Percentiles rank a stretch among this genome's conserved stretches.
These are phyloP conservation scores for Chrysoporthe puriensis DNA, from an alignment of 2,329 filamentous ascomycete genomes.

Conservation along the genomic window DNA sequence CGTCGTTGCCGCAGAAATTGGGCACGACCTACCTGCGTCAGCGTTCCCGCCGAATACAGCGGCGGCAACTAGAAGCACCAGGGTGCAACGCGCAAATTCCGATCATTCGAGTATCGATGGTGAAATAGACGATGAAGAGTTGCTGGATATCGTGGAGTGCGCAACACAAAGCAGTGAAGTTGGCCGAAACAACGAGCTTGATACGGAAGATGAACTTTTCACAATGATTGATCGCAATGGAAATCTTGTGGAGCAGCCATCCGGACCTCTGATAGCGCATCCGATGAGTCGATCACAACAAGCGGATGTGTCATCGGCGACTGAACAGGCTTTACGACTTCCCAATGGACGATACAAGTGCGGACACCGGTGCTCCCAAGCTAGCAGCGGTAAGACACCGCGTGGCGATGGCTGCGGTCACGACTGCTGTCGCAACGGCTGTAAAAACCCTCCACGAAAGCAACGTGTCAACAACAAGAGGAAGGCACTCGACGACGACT, in stretches of 20 bases:
- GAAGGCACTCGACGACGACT: slow-evolving; percentile 32
- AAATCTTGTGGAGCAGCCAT: neutral
- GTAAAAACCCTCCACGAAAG: slow-evolving; percentile 63
- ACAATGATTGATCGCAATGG: neutral
- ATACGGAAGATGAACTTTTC: neutral
- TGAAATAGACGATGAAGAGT: slow-evolving; percentile 47
- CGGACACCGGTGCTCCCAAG: slow-evolving; percentile 66
- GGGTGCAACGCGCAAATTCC: slow-evolving; percentile 25
- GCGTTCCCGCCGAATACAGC: slow-evolving; percentile 22
- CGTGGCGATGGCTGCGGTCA: slow-evolving; percentile 64
- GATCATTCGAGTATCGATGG: slow-evolving; percentile 34
- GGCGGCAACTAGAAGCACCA: neutral
- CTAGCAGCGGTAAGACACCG: slow-evolving; percentile 37
- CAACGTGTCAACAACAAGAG: slow-evolving; percentile 37
- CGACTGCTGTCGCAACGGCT: slow-evolving; percentile 71
- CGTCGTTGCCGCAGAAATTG: slow-evolving; percentile 38
- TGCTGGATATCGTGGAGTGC: slow-evolving; percentile 40
- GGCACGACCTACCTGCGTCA: slow-evolving; percentile 31
- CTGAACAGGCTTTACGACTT: slow-evolving; percentile 52
- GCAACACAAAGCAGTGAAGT: no score
- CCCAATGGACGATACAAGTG: slow-evolving; percentile 75
- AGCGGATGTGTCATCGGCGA: slow-evolving; percentile 30
- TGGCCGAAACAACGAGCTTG: neutral
- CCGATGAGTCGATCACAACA: slow-evolving; percentile 8
- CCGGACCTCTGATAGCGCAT: neutral